Evolutionary conservation across 1,284 basidiomycete species (phyloP).

Genomic region (Thecaphora frezii): DNA sequence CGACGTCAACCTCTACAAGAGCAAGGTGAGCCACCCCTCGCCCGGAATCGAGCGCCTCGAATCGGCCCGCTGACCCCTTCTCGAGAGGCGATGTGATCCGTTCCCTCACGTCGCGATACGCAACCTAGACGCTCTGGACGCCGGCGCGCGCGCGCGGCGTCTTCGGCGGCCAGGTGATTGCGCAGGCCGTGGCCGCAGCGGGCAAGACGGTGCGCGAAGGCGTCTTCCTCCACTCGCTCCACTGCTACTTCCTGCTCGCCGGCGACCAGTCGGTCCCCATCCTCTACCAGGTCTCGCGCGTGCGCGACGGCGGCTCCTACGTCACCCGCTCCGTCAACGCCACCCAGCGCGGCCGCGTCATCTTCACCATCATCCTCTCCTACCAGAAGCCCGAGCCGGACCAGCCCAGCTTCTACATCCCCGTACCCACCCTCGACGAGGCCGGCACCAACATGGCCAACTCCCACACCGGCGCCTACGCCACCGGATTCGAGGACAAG

Average conservation of each 20-base stretch:
- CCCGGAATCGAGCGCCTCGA: too few species aligned
- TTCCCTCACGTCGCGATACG: neutral
- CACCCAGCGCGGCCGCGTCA: slow-evolving; percentile 35
- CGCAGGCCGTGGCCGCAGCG: slow-evolving; percentile 46
- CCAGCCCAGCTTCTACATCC: slow-evolving; percentile 47
- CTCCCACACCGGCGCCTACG: slow-evolving; percentile 29
- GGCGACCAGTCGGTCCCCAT: slow-evolving; percentile 44
- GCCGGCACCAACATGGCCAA: slow-evolving; percentile 11
- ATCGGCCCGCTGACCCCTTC: too few species aligned
- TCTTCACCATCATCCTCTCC: slow-evolving; percentile 51
- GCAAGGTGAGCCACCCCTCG: slow-evolving; percentile 14
- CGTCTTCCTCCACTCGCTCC: slow-evolving; percentile 40
- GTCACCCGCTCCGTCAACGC: slow-evolving; percentile 51
- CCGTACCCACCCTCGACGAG: slow-evolving; percentile 32
- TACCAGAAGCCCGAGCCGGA: slow-evolving; percentile 52
- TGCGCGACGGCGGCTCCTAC: slow-evolving; percentile 56
- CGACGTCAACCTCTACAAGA: slow-evolving; percentile 45
- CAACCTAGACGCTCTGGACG: slow-evolving; percentile 37
- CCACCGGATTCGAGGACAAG: slow-evolving; percentile 11
- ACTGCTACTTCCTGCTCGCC: slow-evolving; percentile 53
- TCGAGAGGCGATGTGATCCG: neutral
- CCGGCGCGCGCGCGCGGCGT: slow-evolving; percentile 52
- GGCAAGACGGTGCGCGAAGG: slow-evolving; percentile 41
- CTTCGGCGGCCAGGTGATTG: slow-evolving; percentile 56
- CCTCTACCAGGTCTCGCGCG: slow-evolving; percentile 46